Percentiles rank a stretch among this genome's conserved stretches.
Evolutionary conservation across 2,329 filamentous ascomycete species (phyloP).

Genomic region (Talaromyces sp.): DNA sequence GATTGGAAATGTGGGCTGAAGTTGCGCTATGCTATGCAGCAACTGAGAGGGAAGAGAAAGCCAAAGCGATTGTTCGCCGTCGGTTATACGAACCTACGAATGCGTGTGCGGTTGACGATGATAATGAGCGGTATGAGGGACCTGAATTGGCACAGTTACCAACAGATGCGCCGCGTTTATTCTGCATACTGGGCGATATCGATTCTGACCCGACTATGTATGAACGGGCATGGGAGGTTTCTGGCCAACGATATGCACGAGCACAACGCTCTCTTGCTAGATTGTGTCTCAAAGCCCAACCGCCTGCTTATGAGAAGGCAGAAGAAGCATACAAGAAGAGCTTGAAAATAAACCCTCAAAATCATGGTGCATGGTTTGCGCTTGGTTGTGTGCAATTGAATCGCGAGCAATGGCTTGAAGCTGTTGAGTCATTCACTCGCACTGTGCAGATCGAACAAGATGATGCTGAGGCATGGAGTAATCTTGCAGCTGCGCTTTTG

Average conservation of each 20-base stretch:
- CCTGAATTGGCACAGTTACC: conserved; percentile 68
- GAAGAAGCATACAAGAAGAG: conserved; percentile 75
- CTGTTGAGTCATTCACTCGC: conserved; percentile 77
- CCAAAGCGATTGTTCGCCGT: conserved; percentile 69
- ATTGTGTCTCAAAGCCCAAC: conserved; percentile 63
- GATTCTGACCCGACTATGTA: conserved; percentile 73
- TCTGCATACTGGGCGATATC: conserved; percentile 91
- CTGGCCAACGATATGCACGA: conserved; percentile 73
- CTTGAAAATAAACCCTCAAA: conserved; percentile 74
- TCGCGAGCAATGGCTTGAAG: conserved; percentile 70
- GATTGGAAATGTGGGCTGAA: conserved; percentile 90
- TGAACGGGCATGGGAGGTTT: conserved; percentile 83
- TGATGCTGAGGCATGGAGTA: conserved; percentile 92
- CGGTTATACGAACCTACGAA: conserved; percentile 66
- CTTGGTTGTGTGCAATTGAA: conserved; percentile 85
- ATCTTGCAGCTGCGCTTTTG: conserved; percentile 81
- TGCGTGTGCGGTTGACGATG: conserved; percentile 40
- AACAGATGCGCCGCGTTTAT: conserved; percentile 78
- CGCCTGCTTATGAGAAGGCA: conserved; percentile 62
- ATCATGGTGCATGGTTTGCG: conserved; percentile 81
- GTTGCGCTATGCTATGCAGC: conserved; percentile 83
- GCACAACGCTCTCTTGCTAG: conserved; percentile 86
- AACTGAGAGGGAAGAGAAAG: conserved; percentile 78
- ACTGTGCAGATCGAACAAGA: conserved; percentile 82
- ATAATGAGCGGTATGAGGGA: conserved; percentile 61